These are phyloP conservation scores for Scedosporium minutisporum DNA, from an alignment of 2,329 filamentous ascomycete genomes.

Conservation along the genomic window DNA sequence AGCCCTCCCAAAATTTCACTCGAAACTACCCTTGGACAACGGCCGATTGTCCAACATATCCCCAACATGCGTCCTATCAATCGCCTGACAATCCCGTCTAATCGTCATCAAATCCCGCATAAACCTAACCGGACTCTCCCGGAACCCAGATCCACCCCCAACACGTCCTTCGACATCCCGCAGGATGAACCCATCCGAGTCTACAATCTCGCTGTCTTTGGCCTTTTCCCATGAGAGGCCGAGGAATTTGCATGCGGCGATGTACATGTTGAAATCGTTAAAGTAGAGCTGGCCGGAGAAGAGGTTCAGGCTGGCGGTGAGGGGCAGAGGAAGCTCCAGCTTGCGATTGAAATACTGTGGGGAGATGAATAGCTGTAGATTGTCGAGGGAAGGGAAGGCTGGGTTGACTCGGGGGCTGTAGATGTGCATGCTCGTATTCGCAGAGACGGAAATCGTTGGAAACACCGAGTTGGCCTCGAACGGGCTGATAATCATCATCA, in stretches of 20 bases:
- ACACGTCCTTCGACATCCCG: background rate
- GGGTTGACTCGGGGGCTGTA: slow-evolving; percentile 38
- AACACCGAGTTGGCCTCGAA: slow-evolving; percentile 48
- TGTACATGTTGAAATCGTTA: slow-evolving; percentile 42
- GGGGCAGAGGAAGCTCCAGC: slow-evolving; percentile 9
- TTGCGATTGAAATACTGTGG: slow-evolving; percentile 13
- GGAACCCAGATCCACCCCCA: slow-evolving; percentile 16
- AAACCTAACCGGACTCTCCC: slow-evolving; percentile 26
- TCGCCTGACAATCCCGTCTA: slow-evolving; percentile 24
- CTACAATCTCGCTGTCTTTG: slow-evolving; percentile 12
- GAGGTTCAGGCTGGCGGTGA: slow-evolving; percentile 44
- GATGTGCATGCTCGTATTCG: slow-evolving; percentile 33
- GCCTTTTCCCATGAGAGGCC: slow-evolving; percentile 29
- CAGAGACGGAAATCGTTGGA: slow-evolving; percentile 21
- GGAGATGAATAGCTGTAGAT: slow-evolving; percentile 32
- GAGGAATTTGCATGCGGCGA: slow-evolving; percentile 37
- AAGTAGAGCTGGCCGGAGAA: slow-evolving; percentile 63
- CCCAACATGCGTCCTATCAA: slow-evolving; percentile 32
- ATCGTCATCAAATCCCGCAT: slow-evolving; percentile 25
- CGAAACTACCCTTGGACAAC: slow-evolving; percentile 14
- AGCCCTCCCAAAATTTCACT: slow-evolving; percentile 18
- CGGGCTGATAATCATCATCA: slow-evolving; percentile 48
- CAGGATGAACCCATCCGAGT: slow-evolving; percentile 25
- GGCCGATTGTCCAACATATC: slow-evolving; percentile 23
- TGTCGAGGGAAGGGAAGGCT: slow-evolving; percentile 29